Base-by-base conservation (phyloP, 352 stramenopile species). In the Phytopythium sindhum region DNA sequence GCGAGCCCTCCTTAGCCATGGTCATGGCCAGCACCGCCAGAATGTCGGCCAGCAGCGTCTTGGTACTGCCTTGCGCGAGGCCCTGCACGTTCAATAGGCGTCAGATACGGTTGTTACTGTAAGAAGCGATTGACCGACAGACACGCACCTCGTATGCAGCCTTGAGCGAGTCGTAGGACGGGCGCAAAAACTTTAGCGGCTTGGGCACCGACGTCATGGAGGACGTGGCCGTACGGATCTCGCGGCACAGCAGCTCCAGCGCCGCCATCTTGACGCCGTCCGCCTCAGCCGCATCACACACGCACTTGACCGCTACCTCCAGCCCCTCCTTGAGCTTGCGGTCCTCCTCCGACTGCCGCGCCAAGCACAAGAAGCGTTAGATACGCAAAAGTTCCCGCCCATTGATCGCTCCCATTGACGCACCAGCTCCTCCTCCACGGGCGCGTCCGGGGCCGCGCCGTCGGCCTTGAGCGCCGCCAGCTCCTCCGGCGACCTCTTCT, bases 131-230 rank as follows among this genome's bases (percentile, higher is more conserved):
- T 5, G 6, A 45, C 4, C 10, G 2, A 44, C 14, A n/a, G 31
- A 21, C 14, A 31, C 53, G 10, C 55, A 87, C 78, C 66, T 88
- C 77, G 50, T 86, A 91, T 15, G 82, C 76, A 1, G 70, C 73
- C 80, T 98, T 99, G 17, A 99, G 79, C 24, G 77, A 66, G 29
- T 90, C 89, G 79, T 99, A 99, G 60, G 98, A 97, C 10, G 97
- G 97, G 0, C 94, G 83, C 59, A 99, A 75, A 69, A 99, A 99
- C 87, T 99, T 99, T 48, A 99, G 85, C 37, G 98, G 98, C 86
- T 99, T 99, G 12, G 98, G 98, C 35, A 99, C 98, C 26, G 91
- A 98, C 56, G 97, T 99, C 97, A 99, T 99, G 48, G 93, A 99
- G 17, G 93, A 97, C 61, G 97, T 99, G 26, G 97, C 91, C 37